These are phyloP conservation scores for Selenicereus undatus DNA, from an alignment of 148 eudicot species.

Conservation along the genomic window DNA sequence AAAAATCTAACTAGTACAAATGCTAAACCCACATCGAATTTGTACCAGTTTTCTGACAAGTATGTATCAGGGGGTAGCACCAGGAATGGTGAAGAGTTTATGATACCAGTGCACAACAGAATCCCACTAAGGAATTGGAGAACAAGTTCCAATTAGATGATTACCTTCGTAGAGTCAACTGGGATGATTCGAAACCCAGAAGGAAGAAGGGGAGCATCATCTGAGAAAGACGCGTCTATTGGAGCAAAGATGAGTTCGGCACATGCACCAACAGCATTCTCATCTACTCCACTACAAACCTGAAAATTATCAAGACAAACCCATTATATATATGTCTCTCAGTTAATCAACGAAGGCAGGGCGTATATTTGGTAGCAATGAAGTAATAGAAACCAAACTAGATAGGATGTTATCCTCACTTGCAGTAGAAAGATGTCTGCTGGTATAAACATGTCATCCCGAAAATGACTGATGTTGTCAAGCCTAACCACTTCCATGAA, in stretches of 20 bases:
- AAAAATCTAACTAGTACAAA: too few relatives aligned
- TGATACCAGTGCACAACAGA: too few relatives aligned
- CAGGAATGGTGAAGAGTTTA: too few relatives aligned
- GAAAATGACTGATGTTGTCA: slow-evolving; percentile 68
- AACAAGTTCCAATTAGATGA: not conserved
- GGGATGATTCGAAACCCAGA: slow-evolving; percentile 93
- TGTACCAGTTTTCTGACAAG: not conserved
- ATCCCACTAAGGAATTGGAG: too few relatives aligned
- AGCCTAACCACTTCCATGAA: slow-evolving; percentile 93
- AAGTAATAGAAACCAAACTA: not conserved
- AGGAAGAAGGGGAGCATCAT: slow-evolving; percentile 90
- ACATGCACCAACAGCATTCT: slow-evolving; percentile 71
- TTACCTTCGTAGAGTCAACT: slow-evolving; percentile 54
- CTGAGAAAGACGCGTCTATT: slow-evolving; percentile 86
- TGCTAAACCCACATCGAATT: too few relatives aligned
- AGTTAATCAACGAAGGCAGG: not conserved
- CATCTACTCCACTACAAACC: slow-evolving; percentile 89
- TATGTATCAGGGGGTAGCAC: too few relatives aligned
- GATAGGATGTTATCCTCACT: slow-evolving; percentile 34
- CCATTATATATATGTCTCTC: not conserved
- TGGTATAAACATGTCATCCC: slow-evolving; percentile 77
- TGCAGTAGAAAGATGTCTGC: slow-evolving; percentile 79
- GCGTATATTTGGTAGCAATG: not conserved
- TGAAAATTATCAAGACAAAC: slow-evolving; percentile 23
- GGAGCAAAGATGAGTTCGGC: slow-evolving; percentile 91